Evolutionary conservation across 2,329 filamentous ascomycete genomes (phyloP), one percentile per base, ranked within the genome.

Genomic region (Ophiostoma quercus): DNA sequence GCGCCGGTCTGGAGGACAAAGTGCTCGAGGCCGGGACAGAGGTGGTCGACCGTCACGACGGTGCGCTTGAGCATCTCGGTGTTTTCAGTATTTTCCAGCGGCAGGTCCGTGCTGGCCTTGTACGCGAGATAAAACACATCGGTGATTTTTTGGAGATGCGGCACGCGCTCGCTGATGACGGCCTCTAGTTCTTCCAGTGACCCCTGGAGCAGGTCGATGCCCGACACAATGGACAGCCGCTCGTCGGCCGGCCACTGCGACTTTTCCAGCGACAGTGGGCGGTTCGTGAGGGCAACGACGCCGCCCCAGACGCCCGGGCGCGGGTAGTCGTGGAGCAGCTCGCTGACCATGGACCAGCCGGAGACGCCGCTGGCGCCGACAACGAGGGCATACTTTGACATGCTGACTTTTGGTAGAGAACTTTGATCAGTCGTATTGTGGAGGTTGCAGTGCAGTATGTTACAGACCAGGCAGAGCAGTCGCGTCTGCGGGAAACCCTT

Each of bases 291-390:
- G 9, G 82, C 82, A 16, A 81, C 80, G 7, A 84, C 79, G 51
- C 79, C 80, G 29, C 74, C 77, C 73, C 83, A 84, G 3, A 75
- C 77, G 70, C 79, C 78, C n/a, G 79, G 77, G 25, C 75, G 77
- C 3, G 82, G 83, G 71, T 83, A 84, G 68, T 77, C 80, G 63
- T 81, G 75, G 16, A 84, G 75, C 60, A 84, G 80, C 68, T 81
- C 78, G 68, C 82, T 84, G 19, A 81, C 79, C 68, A 84, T 79
- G 6, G 82, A 79, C 82, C 82, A 84, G 57, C 82, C 82, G 1
- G 80, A 80, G 68, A 84, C 81, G 25, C 82, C 82, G 71, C 80
- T 81, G 67, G 81, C 81, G 7, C 57, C 57, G 57, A 62, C 14
- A 25, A 62, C 57, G 16, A 62, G 57, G 11, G 57, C 57, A 25